Base-by-base conservation (phyloP, 495 filamentous ascomycete genomes). In the Penicillium simplicissimum region DNA sequence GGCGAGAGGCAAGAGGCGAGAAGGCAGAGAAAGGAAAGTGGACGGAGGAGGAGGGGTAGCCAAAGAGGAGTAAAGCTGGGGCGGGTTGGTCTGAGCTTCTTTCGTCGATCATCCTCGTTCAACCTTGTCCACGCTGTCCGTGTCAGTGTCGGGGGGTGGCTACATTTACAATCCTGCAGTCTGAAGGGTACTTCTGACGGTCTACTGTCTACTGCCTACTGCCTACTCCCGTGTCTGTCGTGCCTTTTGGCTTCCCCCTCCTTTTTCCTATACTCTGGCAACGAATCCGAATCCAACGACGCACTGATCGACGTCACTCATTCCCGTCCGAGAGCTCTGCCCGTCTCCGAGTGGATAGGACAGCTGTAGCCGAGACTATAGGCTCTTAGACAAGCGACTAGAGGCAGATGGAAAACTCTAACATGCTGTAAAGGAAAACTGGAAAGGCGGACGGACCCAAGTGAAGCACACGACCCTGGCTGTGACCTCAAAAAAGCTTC, bases 241-340 rank as follows among this genome's bases (percentile, higher is more conserved):
- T 42, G 8, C 40, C 42, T 21, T 45, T 42, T n/a, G 42, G 42
- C 17, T 21, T 11, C 38, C 42, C 42, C 42, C 13, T n/a, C n/a
- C 42, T 19, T 45, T 19, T 45, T 23, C 42, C 42, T 19, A 19
- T 23, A 10, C 17, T 45, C 19, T 23, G 2, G 10, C 19, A 45
- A 23, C 42, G 42, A 45, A 45, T 45, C 42, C 42, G 13, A 52
- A 15, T 40, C 33, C 5, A 52, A 14, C 14, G 45, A 36, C 19
- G 28, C 13, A 51, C 25, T 64, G 65, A 67, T 67, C 65, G 65
- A 67, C 65, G 65, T 67, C 61, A 67, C 65, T 62, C 35, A 45
- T 59, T 63, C 33, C 51, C 15, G 51, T 28, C 23, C 35, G 52
- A 45, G 42, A 19, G 42, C 21, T 15, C 4, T 31, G 45, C 23